Percentiles rank a stretch among this genome's conserved stretches.
phyloP scores from a whole-genome alignment of 257 asterid species.

The Ligustrum vulgare region DNA sequence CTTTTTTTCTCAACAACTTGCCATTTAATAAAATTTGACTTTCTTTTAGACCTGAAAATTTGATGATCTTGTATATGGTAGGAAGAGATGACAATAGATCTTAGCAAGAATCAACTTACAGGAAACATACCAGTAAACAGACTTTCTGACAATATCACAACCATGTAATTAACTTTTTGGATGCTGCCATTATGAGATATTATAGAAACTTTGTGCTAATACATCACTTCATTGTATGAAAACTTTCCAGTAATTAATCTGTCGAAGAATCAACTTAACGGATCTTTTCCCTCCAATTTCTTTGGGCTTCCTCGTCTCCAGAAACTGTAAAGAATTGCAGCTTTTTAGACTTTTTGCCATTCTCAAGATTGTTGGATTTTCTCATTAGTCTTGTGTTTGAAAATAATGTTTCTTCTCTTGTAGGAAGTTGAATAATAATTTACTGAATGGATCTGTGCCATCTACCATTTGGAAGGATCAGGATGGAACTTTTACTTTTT shows the following conservation, averaged over 20 bases:
- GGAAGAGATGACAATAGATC: constrained; percentile 27
- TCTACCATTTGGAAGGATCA: constrained; percentile 50
- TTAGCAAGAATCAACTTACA: constrained; percentile 44
- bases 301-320: constrained; percentile 49
- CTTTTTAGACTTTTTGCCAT: not conserved
- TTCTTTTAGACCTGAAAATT: not conserved
- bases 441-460: constrained; percentile 54
- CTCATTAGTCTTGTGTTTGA: not conserved
- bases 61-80: not conserved
- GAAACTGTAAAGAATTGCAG: constrained; percentile 35
- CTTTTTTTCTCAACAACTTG: not conserved
- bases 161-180: constrained; percentile 39
- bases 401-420: not conserved
- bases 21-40: not conserved
- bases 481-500: constrained; percentile 35
- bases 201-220: constrained; percentile 2
- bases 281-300: constrained; percentile 53
- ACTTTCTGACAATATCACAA: constrained; percentile 40
- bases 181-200: not conserved
- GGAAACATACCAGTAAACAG: constrained; percentile 40
- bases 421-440: constrained; percentile 44
- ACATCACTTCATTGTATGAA: not conserved
- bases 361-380: not conserved
- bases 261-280: constrained; percentile 47
- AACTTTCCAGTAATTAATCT: constrained; percentile 39